A percentile compares a stretch with the other conserved stretches of the same genome.
These are phyloP conservation scores for Candida koratica DNA, from an alignment of 805 yeast species.

Conservation along the genomic window DNA sequence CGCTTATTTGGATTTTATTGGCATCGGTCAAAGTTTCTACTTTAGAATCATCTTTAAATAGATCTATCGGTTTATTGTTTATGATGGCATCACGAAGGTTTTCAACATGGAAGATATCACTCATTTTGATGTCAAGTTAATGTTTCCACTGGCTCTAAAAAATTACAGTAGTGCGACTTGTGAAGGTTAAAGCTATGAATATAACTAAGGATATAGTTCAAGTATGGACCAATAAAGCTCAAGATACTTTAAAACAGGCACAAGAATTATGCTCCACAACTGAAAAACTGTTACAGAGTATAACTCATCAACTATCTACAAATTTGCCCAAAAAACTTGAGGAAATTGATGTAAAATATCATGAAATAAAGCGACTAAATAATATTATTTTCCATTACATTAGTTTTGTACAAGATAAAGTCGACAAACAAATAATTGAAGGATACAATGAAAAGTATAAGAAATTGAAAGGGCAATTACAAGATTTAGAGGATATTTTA, in stretches of 20 bases:
- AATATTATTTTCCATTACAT: conserved; percentile 9
- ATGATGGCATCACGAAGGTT: conserved; percentile 11
- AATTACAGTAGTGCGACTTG: no score
- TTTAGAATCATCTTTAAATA: conserved; percentile 2
- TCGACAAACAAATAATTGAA: conserved; percentile 14
- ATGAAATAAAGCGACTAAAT: conserved; percentile 12
- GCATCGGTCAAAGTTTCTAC: conserved; percentile 22
- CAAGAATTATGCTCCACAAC: conserved; percentile 32
- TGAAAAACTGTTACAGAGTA: conserved; percentile 26
- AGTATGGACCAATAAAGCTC: conserved; percentile 24
- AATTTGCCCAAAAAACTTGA: conserved; percentile 23
- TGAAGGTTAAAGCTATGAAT: neutral
- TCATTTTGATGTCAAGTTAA: no score
- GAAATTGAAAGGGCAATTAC: conserved; percentile 22
- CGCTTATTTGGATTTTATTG: conserved; percentile 30
- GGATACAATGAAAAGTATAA: conserved; percentile 12
- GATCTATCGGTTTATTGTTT: conserved; percentile 6
- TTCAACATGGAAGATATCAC: conserved; percentile 8
- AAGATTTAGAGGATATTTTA: conserved; percentile 24
- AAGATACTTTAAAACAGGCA: conserved; percentile 26
- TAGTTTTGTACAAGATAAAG: conserved; percentile 13
- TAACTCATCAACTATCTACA: conserved; percentile 20
- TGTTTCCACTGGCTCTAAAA: no score
- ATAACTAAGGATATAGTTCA: conserved; percentile 13
- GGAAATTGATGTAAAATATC: conserved; percentile 16